Evolutionary conservation across 2,329 filamentous ascomycete species (phyloP), one percentile per base, ranked within the genome.

Genomic region (Colletotrichum echinochloae): DNA sequence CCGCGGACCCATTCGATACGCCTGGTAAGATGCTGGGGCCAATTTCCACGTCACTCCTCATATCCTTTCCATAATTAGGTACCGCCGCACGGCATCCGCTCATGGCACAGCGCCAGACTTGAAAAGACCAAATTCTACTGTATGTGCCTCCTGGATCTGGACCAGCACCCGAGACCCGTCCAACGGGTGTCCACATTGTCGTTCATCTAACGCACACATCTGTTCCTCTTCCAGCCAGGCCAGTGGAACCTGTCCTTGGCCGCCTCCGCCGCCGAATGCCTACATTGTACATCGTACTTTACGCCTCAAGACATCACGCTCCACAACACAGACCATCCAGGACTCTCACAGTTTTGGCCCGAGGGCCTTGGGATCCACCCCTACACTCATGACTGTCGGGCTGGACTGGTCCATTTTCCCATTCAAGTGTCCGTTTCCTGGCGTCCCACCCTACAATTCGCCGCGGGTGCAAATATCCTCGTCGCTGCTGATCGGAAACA

Each of bases 341-440:
- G 11, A 20, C 28, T 35, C 20, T 54, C 11, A 54, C 8, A 23
- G 20, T 54, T 54, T 55, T 37, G 30, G 30, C 52, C 14, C 23
- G 33, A 16, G 16, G 16, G 30, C 18, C 35, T 20, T 23, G 52
- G 30, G 52, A 55, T 23, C 30, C 30, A 37, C 33, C 30, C 20
- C 9, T 33, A 60, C 30, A 39, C 61, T 37, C 49, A 23, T 49
- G 41, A 39, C n/a, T 48, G 51, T 28, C 41, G 67, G 63, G 49
- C 67, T 70, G 63, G 67, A 70, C 67, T 66, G 67, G 59, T 61
- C 67, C 64, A 70, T 70, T 70, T 66, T 37, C 56, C 56, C 56
- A 66, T 28, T 37, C n/a, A 39, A 55, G 28, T 51, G 46, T 23
- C 49, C 33, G 35, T 51, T 60, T 60, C 56, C 37, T 37, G 59